Conservation (phyloP, 2,329 filamentous ascomycete genomes). For the Hypoxylon rubiginosum region DNA sequence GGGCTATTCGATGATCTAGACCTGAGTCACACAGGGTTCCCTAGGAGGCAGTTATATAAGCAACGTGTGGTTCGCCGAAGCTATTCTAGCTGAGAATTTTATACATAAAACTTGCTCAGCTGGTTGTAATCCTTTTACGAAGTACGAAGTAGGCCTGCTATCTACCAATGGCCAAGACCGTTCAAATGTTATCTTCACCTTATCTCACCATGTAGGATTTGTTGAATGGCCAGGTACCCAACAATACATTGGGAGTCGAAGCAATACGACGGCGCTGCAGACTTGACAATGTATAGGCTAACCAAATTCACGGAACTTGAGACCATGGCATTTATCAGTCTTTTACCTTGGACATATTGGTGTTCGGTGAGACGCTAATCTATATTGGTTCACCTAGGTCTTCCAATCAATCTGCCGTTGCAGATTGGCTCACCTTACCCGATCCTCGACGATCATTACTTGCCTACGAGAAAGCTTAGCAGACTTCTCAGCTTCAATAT, state of each 20-base stretch:
- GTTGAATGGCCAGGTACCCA: slow-evolving; percentile 4
- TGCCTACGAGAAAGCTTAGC: neutral
- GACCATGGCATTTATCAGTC: neutral
- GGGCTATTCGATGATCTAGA: slow-evolving; percentile 15
- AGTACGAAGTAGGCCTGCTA: no score
- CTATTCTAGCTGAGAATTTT: slow-evolving; percentile 3
- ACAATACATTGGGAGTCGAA: slow-evolving; percentile 1
- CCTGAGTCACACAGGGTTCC: slow-evolving; percentile 5
- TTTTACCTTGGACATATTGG: neutral
- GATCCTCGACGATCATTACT: neutral
- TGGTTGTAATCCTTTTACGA: slow-evolving; percentile 7
- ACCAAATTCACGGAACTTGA: neutral
- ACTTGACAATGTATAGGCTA: neutral
- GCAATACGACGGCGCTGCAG: slow-evolving; percentile 15
- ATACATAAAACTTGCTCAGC: slow-evolving; percentile 7
- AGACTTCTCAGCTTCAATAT: slow-evolving; percentile 20
- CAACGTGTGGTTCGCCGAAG: neutral
- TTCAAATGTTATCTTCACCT: slow-evolving; percentile 1
- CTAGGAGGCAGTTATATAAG: neutral
- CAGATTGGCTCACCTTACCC: neutral
- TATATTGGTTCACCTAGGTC: slow-evolving; percentile 9
- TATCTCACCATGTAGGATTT: neutral
- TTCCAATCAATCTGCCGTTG: neutral
- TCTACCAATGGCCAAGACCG: slow-evolving; percentile 2
- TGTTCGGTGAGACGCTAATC: slow-evolving; percentile 12